Conservation (phyloP, 306 rosid species). For the Myrica gale region DNA sequence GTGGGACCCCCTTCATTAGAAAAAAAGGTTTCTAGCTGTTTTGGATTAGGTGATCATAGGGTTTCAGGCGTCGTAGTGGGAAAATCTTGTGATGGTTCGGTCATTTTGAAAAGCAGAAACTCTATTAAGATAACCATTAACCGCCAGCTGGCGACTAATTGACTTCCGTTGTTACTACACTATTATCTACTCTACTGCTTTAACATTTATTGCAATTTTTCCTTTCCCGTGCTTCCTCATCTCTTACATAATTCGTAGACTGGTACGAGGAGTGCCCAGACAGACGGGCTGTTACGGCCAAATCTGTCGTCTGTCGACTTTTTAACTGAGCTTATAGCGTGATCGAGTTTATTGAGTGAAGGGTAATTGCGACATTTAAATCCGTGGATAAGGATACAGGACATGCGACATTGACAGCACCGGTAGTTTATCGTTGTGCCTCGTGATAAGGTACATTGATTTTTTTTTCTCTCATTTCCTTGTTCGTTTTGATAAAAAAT, state of each 20-base stretch:
- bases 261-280: no score
- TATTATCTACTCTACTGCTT: neutral
- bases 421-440: no score
- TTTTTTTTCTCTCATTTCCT: neutral
- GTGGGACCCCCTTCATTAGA: neutral
- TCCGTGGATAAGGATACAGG: neutral
- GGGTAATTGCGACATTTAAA: neutral
- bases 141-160: conserved; percentile 18
- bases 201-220: no score
- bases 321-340: no score
- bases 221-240: no score
- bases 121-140: neutral
- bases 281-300: no score
- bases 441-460: neutral
- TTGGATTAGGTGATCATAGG: conserved; percentile 1
- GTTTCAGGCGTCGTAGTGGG: conserved; percentile 1
- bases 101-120: neutral
- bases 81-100: conserved; percentile 14
- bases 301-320: no score
- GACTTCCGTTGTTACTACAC: neutral
- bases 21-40: conserved; percentile 1
- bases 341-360: no score
- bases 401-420: neutral
- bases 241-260: no score
- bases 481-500: no score